These are phyloP conservation scores for Coprinopsis sp. DNA, from an alignment of 768 basidiomycete species.

Conservation along the genomic window DNA sequence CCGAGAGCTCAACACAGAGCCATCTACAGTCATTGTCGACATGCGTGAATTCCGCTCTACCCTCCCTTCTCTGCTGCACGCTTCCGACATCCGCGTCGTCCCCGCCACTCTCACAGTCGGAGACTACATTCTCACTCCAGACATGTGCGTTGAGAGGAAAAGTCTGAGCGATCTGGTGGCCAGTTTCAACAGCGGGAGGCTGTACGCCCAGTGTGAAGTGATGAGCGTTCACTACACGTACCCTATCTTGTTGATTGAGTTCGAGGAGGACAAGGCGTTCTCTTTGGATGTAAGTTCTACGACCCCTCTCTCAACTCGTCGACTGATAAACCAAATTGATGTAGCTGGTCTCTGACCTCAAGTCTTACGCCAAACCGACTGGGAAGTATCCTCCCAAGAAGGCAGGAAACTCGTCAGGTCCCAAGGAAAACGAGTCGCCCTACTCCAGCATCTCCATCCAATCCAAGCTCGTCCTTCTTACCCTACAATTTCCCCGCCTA, in stretches of 20 bases:
- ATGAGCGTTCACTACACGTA: slow-evolving; percentile 97
- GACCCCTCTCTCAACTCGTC: neutral
- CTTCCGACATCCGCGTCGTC: slow-evolving; percentile 70
- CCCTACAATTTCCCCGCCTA: slow-evolving; percentile 84
- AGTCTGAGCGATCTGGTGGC: slow-evolving; percentile 89
- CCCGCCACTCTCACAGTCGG: slow-evolving; percentile 93
- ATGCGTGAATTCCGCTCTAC: slow-evolving; percentile 96
- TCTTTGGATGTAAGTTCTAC: slow-evolving; percentile 65
- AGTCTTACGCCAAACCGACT: slow-evolving; percentile 59
- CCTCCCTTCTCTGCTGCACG: slow-evolving; percentile 85
- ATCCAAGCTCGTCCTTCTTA: slow-evolving; percentile 88
- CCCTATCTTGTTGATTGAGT: slow-evolving; percentile 91
- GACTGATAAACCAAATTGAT: neutral
- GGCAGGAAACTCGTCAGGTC: slow-evolving; percentile 20
- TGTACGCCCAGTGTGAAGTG: slow-evolving; percentile 97
- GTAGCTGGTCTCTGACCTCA: slow-evolving; percentile 61
- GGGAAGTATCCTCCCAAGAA: slow-evolving; percentile 56
- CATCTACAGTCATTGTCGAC: slow-evolving; percentile 85
- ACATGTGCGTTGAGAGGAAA: slow-evolving; percentile 95
- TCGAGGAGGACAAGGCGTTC: slow-evolving; percentile 96
- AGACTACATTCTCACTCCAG: slow-evolving; percentile 92
- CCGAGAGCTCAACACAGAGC: slow-evolving; percentile 58
- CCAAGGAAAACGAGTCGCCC: slow-evolving; percentile 6
- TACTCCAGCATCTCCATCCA: slow-evolving; percentile 61
- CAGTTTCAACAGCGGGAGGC: slow-evolving; percentile 88